Base-by-base conservation (phyloP, 148 eudicot species). In the Polygonum aviculare region DNA sequence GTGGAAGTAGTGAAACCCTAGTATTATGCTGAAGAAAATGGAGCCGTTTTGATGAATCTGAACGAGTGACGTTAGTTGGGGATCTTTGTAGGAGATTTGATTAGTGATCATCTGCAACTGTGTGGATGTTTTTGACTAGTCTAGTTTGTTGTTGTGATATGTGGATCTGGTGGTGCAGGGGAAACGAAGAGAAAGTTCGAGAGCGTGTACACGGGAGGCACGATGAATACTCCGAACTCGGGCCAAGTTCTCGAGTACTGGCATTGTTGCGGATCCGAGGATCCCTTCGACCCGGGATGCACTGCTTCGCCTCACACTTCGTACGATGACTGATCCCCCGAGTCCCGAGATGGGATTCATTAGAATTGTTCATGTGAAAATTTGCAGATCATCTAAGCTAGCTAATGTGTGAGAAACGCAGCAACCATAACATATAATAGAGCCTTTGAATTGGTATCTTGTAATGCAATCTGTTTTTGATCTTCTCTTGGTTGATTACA, bases 181-280 rank as follows among this genome's bases (percentile, higher is more conserved):
- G 99, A 96, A 86, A 96, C 99, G 19, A 96, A 76, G 82, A 91
- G 99, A 82, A 96, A 95, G 80, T 95, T 95, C 59, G 99, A 95
- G 88, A 90, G 99, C 44, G 99, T 92, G 10, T 81, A 92, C 77
- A 72, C 86, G 7, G 99, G 99, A 41, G 99, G 99, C 74, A 90
- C 97, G 41, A 83, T 96, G 97, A 75, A 82, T 78, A 93, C 98
- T 22, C 94, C 97, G 0, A 89, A 88, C 45, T 80, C 91, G 0
- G 99, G 99, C 38, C 84, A 91, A 87, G 94, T 96, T 55, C 62
- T 85, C 40, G 88, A 96, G 62, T 96, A 96, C 76, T 96, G 99
- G 99, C 99, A 96, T 81, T 96, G 99, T 77, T 96, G 99, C 83
- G 99, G 94, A n/a, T 91, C 98, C 39, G 99, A 96, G 84, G 97